Base-by-base conservation (phyloP, 2,329 filamentous ascomycete species). In the Monilinia fructicola region DNA sequence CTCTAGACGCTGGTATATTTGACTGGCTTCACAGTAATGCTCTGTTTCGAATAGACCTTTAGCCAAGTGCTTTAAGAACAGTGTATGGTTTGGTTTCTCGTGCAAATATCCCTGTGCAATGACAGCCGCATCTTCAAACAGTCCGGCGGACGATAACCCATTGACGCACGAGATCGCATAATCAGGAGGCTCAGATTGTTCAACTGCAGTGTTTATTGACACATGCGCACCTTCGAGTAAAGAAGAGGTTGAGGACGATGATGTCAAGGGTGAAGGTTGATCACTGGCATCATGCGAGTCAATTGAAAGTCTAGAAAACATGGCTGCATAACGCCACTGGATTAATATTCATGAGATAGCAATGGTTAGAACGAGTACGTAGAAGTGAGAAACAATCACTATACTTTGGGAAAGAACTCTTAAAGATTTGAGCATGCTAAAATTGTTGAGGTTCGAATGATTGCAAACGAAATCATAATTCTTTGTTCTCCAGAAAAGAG, bases 1-100 rank as follows among this genome's bases (percentile, higher is more conserved):
- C n/a, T 61, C 44, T 48, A 61, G 35, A 50, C 58, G 58, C 46
- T 40, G 44, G 5, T 61, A 61, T 61, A 61, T 61, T 18, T 61
- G 58, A 42, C 58, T 50, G 31, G 58, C 58, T 38, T 61, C 58
- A 16, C 44, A 50, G 10, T 61, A 61, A 40, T 61, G 58, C 38
- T 61, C 58, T 26, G 21, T 52, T 61, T 61, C 58, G 21, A 61
- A 61, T 14, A 61, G 38, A 3, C 58, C 58, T 50, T 61, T 61
- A 35, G 58, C 58, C 42, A 50, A 40, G 46, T 61, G 58, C 44
- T 50, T 61, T 31, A 61, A 12, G 21, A 61, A 28, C 14, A 61
- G 58, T 50, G 44, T 44, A 50, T 61, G 28, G 14, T 61, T 61
- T 50, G 58, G 58, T 4, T 50, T 61, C 44, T 61, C 58, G n/a